phyloP scores from a whole-genome alignment of 495 filamentous ascomycete genomes.

The Margaritispora aquatica region DNA sequence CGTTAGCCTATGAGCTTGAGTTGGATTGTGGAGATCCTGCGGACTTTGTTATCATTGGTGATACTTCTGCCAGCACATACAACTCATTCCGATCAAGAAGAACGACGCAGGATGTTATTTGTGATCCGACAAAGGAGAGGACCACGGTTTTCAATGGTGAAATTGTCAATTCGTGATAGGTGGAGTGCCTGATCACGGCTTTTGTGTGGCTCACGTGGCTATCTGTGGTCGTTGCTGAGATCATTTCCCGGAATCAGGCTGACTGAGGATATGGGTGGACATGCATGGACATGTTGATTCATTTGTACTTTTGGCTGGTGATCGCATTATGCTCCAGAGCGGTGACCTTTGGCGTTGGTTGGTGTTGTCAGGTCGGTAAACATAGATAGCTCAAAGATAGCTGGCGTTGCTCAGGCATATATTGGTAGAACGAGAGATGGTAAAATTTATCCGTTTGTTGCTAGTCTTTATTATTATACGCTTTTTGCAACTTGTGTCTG shows the following conservation, averaged over 20 bases:
- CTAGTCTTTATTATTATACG: background rate
- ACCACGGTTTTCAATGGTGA: constrained; percentile 12
- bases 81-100: constrained; percentile 12
- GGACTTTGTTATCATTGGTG: constrained; percentile 22
- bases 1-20: constrained; percentile 4
- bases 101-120: constrained; percentile 16
- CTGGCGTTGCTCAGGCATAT: background rate
- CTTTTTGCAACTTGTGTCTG: too few species aligned
- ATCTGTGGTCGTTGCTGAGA: background rate
- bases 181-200: background rate
- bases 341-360: background rate
- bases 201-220: constrained; percentile 11
- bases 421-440: too few species aligned
- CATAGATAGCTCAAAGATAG: background rate
- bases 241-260: background rate
- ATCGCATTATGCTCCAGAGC: background rate
- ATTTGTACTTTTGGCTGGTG: background rate
- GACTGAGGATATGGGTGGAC: too few species aligned
- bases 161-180: constrained; percentile 7
- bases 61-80: background rate
- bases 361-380: background rate
- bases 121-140: constrained; percentile 20
- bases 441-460: background rate
- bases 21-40: constrained; percentile 17
- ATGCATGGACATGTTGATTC: background rate